A percentile compares a stretch with the other conserved stretches of the same genome.
phyloP scores from a whole-genome alignment of 2,329 filamentous ascomycete species.

The Trichoderma sp. region DNA sequence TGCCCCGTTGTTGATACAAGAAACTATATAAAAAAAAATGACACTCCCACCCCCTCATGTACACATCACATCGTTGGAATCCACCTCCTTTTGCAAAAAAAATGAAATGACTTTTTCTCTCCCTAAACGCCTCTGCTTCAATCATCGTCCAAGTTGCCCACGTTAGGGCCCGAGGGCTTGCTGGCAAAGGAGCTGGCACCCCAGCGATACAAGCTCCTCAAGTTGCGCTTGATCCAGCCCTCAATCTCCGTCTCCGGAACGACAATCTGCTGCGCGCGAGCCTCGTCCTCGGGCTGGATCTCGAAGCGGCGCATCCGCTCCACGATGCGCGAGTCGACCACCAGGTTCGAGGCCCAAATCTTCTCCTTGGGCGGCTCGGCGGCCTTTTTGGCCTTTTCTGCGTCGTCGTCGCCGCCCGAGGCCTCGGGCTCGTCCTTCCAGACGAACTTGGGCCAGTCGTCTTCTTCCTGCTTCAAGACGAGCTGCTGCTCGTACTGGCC shows the following conservation, averaged over 20 bases:
- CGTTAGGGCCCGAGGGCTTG: conserved; percentile 41
- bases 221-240: conserved; percentile 62
- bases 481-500: conserved; percentile 44
- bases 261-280: conserved; percentile 58
- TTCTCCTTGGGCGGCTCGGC: conserved; percentile 55
- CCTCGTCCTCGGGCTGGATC: conserved; percentile 66
- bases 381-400: conserved; percentile 43
- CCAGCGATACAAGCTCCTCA: conserved; percentile 54
- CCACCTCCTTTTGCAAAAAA: background rate
- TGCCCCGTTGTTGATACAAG: background rate
- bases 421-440: conserved; percentile 52
- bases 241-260: conserved; percentile 67
- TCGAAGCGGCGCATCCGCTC: conserved; percentile 78
- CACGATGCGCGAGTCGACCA: conserved; percentile 71
- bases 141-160: conserved; percentile 40
- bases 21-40: background rate
- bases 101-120: background rate
- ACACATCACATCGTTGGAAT: background rate
- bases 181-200: conserved; percentile 39
- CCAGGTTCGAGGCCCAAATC: conserved; percentile 72
- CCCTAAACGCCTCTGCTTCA: conserved; percentile 17
- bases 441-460: conserved; percentile 79
- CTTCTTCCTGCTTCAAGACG: conserved; percentile 67
- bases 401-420: conserved; percentile 36
- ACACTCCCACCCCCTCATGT: background rate